Evolutionary conservation across 495 filamentous ascomycete species (phyloP).

Genomic region (Aspergillus sclerotioniger): DNA sequence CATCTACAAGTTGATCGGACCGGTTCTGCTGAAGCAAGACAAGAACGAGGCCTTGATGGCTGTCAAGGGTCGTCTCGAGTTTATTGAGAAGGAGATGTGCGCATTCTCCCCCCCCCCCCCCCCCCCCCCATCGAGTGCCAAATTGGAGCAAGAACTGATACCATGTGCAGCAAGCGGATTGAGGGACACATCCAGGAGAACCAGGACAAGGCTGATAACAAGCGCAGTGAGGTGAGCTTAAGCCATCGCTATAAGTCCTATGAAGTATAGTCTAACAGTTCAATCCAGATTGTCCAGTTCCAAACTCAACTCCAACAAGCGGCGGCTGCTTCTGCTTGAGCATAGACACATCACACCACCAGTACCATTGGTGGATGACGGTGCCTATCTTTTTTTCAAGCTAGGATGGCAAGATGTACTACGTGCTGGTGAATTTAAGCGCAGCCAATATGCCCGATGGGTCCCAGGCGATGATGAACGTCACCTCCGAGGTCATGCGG

Average conservation of each 20-base stretch:
- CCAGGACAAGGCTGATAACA: constrained; percentile 77
- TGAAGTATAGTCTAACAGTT: constrained; percentile 15
- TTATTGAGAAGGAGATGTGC: constrained; percentile 93
- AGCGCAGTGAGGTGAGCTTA: constrained; percentile 63
- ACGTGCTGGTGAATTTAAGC: background rate
- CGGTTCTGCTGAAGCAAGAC: constrained; percentile 92
- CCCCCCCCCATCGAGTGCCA: background rate
- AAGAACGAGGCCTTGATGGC: constrained; percentile 81
- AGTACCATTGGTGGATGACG: background rate
- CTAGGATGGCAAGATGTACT: background rate
- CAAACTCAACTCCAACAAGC: constrained; percentile 43
- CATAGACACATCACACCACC: background rate
- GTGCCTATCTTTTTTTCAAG: background rate
- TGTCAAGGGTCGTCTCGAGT: constrained; percentile 85
- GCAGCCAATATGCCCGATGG: background rate
- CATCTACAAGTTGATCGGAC: constrained; percentile 94
- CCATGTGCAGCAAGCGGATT: constrained; percentile 64
- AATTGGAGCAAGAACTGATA: constrained; percentile 5
- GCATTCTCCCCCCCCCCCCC: constrained; percentile 18
- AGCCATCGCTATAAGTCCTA: background rate
- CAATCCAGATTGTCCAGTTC: constrained; percentile 42
- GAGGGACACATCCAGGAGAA: constrained; percentile 77
- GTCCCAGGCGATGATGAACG: background rate
- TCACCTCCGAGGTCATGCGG: background rate
- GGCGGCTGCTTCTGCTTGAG: constrained; percentile 36